These are phyloP conservation scores for Backusella psychrophila DNA, from an alignment of 192 early-diverging fungal species.

Conservation along the genomic window DNA sequence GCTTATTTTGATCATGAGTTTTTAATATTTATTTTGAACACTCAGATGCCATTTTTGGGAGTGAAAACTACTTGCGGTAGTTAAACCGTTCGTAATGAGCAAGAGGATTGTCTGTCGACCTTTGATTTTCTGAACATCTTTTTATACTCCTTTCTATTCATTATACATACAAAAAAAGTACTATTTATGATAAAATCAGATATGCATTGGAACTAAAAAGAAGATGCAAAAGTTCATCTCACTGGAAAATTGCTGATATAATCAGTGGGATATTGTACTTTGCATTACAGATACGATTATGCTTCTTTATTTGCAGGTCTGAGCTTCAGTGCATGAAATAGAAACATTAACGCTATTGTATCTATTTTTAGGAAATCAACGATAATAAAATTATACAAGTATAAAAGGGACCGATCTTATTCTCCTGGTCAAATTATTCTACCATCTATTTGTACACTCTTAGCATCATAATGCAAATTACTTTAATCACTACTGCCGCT, in stretches of 20 bases:
- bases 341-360: not conserved
- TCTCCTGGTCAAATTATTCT: not conserved
- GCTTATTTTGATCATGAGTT: not conserved
- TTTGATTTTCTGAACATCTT: constrained; percentile 5
- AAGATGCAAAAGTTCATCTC: not conserved
- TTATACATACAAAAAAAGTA: not conserved
- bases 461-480: constrained; percentile 2
- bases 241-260: not conserved
- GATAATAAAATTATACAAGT: not conserved
- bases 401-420: not conserved
- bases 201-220: not conserved
- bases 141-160: not conserved
- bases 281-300: not conserved
- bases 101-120: not conserved
- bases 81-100: not conserved
- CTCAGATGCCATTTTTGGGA: not conserved
- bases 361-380: not conserved
- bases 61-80: not conserved
- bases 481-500: not conserved
- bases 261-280: not conserved
- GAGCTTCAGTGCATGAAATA: not conserved
- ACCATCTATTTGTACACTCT: not conserved
- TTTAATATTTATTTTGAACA: not conserved
- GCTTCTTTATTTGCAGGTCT: not conserved
- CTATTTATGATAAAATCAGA: not conserved